These are phyloP conservation scores for Dryadomyces quercus-mongolicae DNA, from an alignment of 2,329 filamentous ascomycete genomes.

Conservation along the genomic window DNA sequence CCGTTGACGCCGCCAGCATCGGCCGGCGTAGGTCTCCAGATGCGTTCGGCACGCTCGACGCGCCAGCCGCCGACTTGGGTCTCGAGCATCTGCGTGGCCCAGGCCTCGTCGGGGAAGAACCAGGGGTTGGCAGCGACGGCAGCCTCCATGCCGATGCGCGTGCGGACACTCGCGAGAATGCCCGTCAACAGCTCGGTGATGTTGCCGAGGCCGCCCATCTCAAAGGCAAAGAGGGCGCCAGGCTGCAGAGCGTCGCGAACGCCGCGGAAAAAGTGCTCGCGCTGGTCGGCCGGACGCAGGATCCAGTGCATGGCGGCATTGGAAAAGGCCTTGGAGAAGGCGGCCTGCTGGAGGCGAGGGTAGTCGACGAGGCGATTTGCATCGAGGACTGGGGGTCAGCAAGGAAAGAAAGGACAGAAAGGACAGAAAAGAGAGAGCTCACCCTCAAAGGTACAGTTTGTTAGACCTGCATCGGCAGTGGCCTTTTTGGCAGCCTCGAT, in stretches of 20 bases:
- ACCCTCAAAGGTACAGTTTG: constrained; percentile 33
- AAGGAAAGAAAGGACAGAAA: neutral
- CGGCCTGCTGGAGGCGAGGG: constrained; percentile 22
- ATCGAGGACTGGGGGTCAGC: constrained; percentile 31
- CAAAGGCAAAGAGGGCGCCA: constrained; percentile 50
- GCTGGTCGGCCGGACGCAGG: constrained; percentile 34
- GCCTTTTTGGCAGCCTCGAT: constrained; percentile 36
- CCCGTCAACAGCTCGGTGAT: constrained; percentile 49
- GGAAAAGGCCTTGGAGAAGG: constrained; percentile 48
- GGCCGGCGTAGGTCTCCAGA: constrained; percentile 52
- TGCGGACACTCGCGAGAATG: constrained; percentile 38
- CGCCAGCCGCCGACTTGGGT: constrained; percentile 32
- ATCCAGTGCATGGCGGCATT: constrained; percentile 60
- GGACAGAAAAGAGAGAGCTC: neutral
- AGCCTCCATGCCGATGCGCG: constrained; percentile 35
- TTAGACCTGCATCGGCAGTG: constrained; percentile 20
- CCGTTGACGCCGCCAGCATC: constrained; percentile 49
- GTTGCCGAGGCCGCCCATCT: constrained; percentile 63
- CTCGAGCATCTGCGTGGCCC: constrained; percentile 34
- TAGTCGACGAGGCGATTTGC: constrained; percentile 25
- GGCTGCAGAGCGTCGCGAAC: constrained; percentile 39
- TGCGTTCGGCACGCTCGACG: constrained; percentile 43
- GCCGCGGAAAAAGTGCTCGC: constrained; percentile 38
- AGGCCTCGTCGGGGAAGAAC: constrained; percentile 58
- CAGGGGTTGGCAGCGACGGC: constrained; percentile 46